Percentiles rank a stretch among this genome's conserved stretches.
phyloP scores from a whole-genome alignment of 1,284 basidiomycete species.

The Megacollybia platyphylla region DNA sequence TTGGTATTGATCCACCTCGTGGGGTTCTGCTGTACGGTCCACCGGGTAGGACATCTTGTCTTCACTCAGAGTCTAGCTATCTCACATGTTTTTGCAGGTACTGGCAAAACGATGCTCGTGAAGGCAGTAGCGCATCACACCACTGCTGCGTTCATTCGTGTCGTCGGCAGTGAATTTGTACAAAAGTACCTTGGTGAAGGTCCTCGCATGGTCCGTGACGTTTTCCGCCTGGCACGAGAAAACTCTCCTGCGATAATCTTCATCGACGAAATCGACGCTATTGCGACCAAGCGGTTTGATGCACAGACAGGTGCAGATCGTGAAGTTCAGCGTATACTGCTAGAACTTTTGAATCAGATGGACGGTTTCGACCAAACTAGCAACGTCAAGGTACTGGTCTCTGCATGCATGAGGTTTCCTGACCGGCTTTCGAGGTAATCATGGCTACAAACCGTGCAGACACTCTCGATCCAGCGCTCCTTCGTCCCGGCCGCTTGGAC shows the following conservation, averaged over 20 bases:
- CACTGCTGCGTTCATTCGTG: conserved; percentile 94
- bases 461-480: conserved; percentile 90
- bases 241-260: conserved; percentile 99
- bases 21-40: conserved; percentile 92
- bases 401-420: conserved; percentile 1
- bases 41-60: conserved; percentile 44
- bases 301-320: conserved; percentile 98
- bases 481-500: conserved; percentile 96
- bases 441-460: conserved; percentile 98
- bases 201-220: conserved; percentile 98
- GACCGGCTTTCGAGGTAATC: conserved; percentile 57
- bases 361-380: conserved; percentile 99
- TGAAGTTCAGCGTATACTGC: conserved; percentile 96
- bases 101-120: conserved; percentile 98
- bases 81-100: conserved; percentile 45
- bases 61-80: background rate
- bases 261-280: conserved; percentile 99
- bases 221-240: conserved; percentile 94
- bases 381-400: conserved; percentile 73
- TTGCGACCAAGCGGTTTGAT: conserved; percentile 99
- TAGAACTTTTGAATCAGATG: conserved; percentile 99
- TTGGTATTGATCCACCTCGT: conserved; percentile 96
- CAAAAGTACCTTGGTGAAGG: conserved; percentile 99
- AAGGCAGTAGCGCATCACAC: conserved; percentile 98
- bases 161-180: conserved; percentile 97